Conservation (phyloP, 352 stramenopile genomes). For the Globisporangium solare region DNA sequence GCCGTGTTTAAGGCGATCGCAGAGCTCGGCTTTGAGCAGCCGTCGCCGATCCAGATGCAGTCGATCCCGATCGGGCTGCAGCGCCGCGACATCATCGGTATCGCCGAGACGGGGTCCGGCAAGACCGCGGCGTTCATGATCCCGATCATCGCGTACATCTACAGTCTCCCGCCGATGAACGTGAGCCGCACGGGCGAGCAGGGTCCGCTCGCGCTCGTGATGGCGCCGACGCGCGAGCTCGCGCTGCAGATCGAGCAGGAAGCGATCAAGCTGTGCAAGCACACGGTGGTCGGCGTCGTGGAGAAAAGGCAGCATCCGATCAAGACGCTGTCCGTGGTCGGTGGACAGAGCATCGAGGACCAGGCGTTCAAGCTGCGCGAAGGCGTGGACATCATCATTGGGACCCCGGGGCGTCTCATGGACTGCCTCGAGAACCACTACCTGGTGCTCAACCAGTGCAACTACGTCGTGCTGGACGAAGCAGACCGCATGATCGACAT, state of each 20-base stretch:
- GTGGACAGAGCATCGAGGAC: conserved; percentile 95
- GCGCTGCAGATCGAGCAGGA: conserved; percentile 98
- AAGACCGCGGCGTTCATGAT: conserved; percentile 99
- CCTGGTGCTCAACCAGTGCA: conserved; percentile 98
- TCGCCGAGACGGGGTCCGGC: conserved; percentile 97
- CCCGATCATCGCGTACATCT: conserved; percentile 95
- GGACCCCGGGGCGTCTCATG: conserved; percentile 97
- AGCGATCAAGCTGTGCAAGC: conserved; percentile 89
- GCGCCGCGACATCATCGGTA: conserved; percentile 97
- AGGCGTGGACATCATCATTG: conserved; percentile 98
- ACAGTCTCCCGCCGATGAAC: conserved; percentile 84
- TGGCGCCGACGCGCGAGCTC: conserved; percentile 98
- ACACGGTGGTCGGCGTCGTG: conserved; percentile 63
- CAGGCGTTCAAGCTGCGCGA: conserved; percentile 95
- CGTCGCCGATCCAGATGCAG: conserved; percentile 98
- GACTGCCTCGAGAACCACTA: conserved; percentile 98
- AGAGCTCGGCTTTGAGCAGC: conserved; percentile 93
- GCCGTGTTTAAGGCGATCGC: conserved; percentile 88
- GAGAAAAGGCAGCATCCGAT: conserved; percentile 56
- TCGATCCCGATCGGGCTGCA: conserved; percentile 96
- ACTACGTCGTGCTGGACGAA: conserved; percentile 99
- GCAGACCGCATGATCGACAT: conserved; percentile 97
- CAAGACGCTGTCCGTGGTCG: conserved; percentile 87
- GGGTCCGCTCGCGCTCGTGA: conserved; percentile 95
- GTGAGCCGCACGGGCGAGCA: conserved; percentile 89